phyloP scores from a whole-genome alignment of 331 rosid genomes.

The Malus hybrid region DNA sequence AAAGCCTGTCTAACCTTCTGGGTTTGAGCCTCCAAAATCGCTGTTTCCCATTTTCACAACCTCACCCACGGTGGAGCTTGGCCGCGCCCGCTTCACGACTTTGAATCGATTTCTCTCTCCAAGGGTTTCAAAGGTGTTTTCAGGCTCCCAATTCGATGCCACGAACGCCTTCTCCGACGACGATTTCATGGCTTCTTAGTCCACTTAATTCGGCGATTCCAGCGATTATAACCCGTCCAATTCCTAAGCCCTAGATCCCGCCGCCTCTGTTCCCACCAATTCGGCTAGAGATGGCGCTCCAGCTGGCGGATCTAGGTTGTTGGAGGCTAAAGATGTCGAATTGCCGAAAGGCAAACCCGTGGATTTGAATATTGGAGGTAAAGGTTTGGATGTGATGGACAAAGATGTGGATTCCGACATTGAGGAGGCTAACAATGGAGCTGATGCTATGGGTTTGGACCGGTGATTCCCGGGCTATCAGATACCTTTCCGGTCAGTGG shows the following conservation, averaged over 20 bases:
- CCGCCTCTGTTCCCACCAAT: neutral
- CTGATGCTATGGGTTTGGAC: slow-evolving; percentile 37
- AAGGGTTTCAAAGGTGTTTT: too few species aligned
- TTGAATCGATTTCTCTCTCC: slow-evolving; percentile 1
- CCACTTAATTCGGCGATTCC: too few species aligned
- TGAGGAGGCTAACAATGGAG: slow-evolving; percentile 48
- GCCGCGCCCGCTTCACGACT: slow-evolving; percentile 10
- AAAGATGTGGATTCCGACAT: slow-evolving; percentile 81
- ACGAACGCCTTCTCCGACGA: too few species aligned
- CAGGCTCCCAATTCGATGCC: too few species aligned
- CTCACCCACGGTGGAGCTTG: slow-evolving; percentile 33
- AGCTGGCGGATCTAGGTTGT: slow-evolving; percentile 15
- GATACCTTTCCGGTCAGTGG: slow-evolving; percentile 18
- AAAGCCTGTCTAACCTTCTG: slow-evolving; percentile 31
- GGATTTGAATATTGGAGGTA: slow-evolving; percentile 20
- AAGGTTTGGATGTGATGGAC: slow-evolving; percentile 43
- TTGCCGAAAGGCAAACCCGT: slow-evolving; percentile 15
- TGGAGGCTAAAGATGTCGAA: slow-evolving; percentile 14
- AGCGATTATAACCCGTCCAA: neutral
- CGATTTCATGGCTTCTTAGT: too few species aligned
- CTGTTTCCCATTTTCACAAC: slow-evolving; percentile 33
- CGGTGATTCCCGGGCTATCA: slow-evolving; percentile 70
- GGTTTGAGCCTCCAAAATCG: slow-evolving; percentile 47
- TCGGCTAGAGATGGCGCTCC: slow-evolving; percentile 4
- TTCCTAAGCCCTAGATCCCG: slow-evolving; percentile 30